phyloP scores from a whole-genome alignment of 345 rosid species.

The Heritiera littoralis region DNA sequence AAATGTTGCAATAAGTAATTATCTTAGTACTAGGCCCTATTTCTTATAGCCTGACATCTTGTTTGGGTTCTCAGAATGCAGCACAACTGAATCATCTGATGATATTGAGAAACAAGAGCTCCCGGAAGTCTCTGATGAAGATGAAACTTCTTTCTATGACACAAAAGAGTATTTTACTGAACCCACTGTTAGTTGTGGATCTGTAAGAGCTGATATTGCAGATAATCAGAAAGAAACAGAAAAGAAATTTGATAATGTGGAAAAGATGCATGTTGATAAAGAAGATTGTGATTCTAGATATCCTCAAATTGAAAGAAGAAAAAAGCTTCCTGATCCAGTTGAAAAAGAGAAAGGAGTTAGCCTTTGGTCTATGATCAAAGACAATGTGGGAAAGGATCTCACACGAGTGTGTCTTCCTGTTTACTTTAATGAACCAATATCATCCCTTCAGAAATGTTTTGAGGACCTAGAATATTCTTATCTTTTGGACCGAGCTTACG shows the following conservation, averaged over 20 bases:
- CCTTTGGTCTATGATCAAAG: slow-evolving; percentile 99
- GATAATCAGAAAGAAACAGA: slow-evolving; percentile 26
- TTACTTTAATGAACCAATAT: slow-evolving; percentile 94
- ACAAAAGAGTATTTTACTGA: slow-evolving; percentile 69
- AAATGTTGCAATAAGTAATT: neutral
- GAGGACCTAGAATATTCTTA: slow-evolving; percentile 96
- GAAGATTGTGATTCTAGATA: slow-evolving; percentile 34
- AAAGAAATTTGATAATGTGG: slow-evolving; percentile 32
- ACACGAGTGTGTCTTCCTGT: slow-evolving; percentile 97
- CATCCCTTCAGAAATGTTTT: slow-evolving; percentile 95
- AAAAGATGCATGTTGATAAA: slow-evolving; percentile 42
- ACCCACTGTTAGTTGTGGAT: slow-evolving; percentile 39
- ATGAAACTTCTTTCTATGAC: slow-evolving; percentile 71
- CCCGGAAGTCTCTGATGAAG: slow-evolving; percentile 69
- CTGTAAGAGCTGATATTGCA: slow-evolving; percentile 37
- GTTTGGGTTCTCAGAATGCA: slow-evolving; percentile 72
- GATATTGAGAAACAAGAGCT: slow-evolving; percentile 88
- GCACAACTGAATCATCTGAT: slow-evolving; percentile 96
- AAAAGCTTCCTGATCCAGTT: slow-evolving; percentile 85
- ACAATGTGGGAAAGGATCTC: slow-evolving; percentile 97
- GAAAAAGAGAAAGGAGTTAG: slow-evolving; percentile 98
- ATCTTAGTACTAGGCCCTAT: neutral
- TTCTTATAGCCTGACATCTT: slow-evolving; percentile 23
- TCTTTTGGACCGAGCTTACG: slow-evolving; percentile 85
- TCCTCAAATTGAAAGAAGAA: slow-evolving; percentile 61